Base-by-base conservation (phyloP, 768 basidiomycete species). In the Rubroboletus satanas region DNA sequence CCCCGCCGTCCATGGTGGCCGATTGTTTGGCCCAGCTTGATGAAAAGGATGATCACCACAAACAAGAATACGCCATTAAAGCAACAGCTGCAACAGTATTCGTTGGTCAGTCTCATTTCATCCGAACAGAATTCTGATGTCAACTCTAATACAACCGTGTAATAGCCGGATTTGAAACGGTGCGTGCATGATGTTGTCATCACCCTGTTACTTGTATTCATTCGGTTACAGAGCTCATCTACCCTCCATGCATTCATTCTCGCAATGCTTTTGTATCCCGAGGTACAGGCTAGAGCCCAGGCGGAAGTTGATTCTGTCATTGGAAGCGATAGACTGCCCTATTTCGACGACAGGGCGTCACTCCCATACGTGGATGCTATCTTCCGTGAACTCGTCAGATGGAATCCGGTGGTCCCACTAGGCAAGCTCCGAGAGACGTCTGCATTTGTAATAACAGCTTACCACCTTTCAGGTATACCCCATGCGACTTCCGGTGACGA, bases 281-380 rank as follows among this genome's bases (percentile, higher is more conserved):
- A 66, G 9, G 64, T 61, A 26, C 70, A 71, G 37, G 52, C 53
- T 0, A 55, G 50, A 35, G 67, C 66, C 1, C 66, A 69, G 21
- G 56, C 58, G 4, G 67, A 66, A 38, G 61, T 71, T 11, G 72
- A 71, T 44, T 51, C 54, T 11, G 62, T 72, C 7, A 52, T 71
- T 4, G 63, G 62, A 5, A 45, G 4, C 12, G 55, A 44, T 6
- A 58, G 60, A 23, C 50, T 73, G 0, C 69, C 72, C 9, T 15
- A 51, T 21, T 69, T 72, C 31, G 55, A 62, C 5, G 69, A 72
- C 45, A 54, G 61, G 41, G 43, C 52, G 1, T 51, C 57, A 5
- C 62, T 79, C 11, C 78, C 77, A 0, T 79, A 79, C 48, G 66
- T 77, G 14, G 67, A 65, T n/a, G 77, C 76, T 4, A 68, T 77